Base-by-base conservation (phyloP, 495 filamentous ascomycete genomes). In the Neurospora cerealis region DNA sequence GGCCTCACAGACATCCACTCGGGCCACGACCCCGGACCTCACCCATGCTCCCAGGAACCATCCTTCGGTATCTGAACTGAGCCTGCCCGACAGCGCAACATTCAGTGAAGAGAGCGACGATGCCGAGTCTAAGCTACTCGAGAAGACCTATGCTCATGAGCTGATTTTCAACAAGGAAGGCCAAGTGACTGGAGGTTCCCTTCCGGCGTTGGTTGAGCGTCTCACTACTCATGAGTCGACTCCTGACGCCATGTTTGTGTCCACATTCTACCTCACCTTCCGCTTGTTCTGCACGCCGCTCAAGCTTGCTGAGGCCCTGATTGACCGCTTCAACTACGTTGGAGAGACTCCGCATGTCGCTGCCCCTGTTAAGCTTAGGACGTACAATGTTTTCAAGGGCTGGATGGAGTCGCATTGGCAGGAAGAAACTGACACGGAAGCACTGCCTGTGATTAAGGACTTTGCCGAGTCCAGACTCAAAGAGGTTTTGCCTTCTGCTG, bases 321-420 rank as follows among this genome's bases (percentile, higher is more conserved):
- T 95, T 54, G 92, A 95, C 54, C 90, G 96, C 32, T 99, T 97
- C 81, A 92, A 98, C 73, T 96, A 97, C 77, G 91, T 97, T 72
- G 92, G 88, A 7, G 92, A 96, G 60, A 91, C 89, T 39, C 88
- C 90, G 13, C 86, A 88, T 66, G 89, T 93, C 24, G 91, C 93
- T 10, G 87, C 85, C 5, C 93, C 95, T 0, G 94, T 98, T 24
- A 91, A 95, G 41, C 85, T 98, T 41, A 89, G 96, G 19, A 93
- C 98, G 0, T 98, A 97, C 85, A 98, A 99, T 79, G 90, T 95
- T 46, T 93, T 98, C 85, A 99, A 99, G 82, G 91, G 91, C 39
- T 99, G 96, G 96, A 83, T 99, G 5, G 96, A 99, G 82, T 94
- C 92, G 3, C 93, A 98, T 82, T 99, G 96, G 96, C 90, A 92